phyloP scores from a whole-genome alignment of 139 green algal genomes.

The Asterochloris erici region DNA sequence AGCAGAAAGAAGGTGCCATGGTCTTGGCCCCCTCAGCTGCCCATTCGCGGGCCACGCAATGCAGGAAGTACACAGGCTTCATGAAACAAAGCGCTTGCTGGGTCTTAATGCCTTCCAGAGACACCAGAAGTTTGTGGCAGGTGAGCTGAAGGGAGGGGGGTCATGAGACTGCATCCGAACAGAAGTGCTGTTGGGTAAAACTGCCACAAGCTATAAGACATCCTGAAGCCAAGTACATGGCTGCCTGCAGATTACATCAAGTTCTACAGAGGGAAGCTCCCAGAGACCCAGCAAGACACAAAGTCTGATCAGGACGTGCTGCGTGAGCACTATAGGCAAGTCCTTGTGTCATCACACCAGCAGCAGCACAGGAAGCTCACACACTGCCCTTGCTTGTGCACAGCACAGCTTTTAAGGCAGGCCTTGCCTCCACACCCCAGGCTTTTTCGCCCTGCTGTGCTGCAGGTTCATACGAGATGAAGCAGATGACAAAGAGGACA shows the following conservation, averaged over 20 bases:
- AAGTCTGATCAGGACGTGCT: conserved; percentile 60
- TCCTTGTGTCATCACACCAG: neutral
- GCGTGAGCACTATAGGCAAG: conserved; percentile 47
- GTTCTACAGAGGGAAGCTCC: conserved; percentile 10
- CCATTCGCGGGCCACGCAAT: neutral
- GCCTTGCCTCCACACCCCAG: neutral
- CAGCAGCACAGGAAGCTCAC: neutral
- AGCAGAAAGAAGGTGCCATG: too few relatives aligned
- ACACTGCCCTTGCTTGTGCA: neutral
- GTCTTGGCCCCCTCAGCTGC: too few relatives aligned
- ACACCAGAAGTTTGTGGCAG: conserved; percentile 47
- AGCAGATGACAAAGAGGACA: conserved; percentile 52
- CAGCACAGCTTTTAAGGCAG: neutral
- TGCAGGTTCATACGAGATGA: conserved; percentile 56
- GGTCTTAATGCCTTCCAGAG: conserved; percentile 59
- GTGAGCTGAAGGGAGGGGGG: conserved; percentile 14
- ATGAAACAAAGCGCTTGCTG: neutral
- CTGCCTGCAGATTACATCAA: conserved; percentile 1
- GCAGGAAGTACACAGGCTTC: neutral
- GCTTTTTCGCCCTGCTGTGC: neutral
- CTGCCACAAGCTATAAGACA: too few relatives aligned
- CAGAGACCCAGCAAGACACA: conserved; percentile 1
- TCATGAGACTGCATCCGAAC: conserved; percentile 28
- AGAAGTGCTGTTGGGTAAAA: too few relatives aligned
- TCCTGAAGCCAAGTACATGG: too few relatives aligned